Percentiles rank a stretch among this genome's conserved stretches.
Evolutionary conservation across 106 monocot genomes (phyloP).

Genomic region (Phalaenopsis equestris): DNA sequence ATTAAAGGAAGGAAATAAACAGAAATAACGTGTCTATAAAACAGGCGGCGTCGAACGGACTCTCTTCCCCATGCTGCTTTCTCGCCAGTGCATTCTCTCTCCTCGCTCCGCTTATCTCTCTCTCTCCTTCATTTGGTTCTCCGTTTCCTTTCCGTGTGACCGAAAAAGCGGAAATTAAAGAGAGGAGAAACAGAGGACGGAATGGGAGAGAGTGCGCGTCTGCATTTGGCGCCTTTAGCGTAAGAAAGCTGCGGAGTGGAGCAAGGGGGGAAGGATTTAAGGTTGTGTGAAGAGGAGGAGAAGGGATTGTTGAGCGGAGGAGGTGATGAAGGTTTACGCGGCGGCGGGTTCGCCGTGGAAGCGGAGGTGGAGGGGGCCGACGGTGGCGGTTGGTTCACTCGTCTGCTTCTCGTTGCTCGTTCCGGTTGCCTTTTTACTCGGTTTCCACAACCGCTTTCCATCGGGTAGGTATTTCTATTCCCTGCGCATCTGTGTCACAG

Average conservation of each 20-base stretch:
- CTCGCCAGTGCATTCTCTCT: neutral
- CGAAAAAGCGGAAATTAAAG: no score
- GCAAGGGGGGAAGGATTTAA: neutral
- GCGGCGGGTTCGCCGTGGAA: conserved; percentile 20
- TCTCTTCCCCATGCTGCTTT: neutral
- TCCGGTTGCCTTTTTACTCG: conserved; percentile 44
- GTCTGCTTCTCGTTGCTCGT: conserved; percentile 46
- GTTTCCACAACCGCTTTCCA: conserved; percentile 25
- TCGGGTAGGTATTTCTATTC: conserved; percentile 7
- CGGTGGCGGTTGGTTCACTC: conserved; percentile 29
- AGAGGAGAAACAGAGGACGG: neutral
- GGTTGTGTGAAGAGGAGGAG: neutral
- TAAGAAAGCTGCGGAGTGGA: conserved; percentile 1
- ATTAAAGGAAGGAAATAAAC: neutral
- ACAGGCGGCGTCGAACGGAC: neutral
- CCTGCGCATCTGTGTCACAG: neutral
- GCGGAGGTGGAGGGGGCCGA: conserved; percentile 38
- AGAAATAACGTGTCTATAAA: neutral
- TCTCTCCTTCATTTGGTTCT: neutral
- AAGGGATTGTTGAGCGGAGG: neutral
- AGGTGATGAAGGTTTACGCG: conserved; percentile 19
- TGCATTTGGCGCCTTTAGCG: conserved; percentile 1
- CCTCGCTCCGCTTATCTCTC: neutral
- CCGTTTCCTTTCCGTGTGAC: neutral
- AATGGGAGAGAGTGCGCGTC: neutral